These are phyloP conservation scores for Rhamnella rubrinervis DNA, from an alignment of 331 rosid genomes.

Conservation along the genomic window DNA sequence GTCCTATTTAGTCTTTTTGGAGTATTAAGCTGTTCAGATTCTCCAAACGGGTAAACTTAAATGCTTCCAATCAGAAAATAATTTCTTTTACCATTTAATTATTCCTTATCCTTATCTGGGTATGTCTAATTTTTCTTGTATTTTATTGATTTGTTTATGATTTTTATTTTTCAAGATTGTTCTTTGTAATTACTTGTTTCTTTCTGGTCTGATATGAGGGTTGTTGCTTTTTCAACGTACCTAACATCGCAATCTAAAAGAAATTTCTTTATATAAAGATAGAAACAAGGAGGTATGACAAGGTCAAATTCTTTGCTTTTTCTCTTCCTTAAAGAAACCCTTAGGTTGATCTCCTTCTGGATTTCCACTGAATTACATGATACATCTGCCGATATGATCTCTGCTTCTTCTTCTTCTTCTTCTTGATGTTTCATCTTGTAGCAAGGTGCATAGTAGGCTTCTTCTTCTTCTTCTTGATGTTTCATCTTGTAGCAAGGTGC, in stretches of 20 bases:
- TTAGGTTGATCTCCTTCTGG: conserved; percentile 37
- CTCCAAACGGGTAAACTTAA: conserved; percentile 18
- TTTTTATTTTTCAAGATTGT: conserved; percentile 18
- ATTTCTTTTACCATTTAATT: not conserved
- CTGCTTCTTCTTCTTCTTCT: conserved; percentile 19
- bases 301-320: conserved; percentile 33
- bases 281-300: conserved; percentile 20
- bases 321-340: conserved; percentile 23
- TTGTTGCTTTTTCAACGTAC: conserved; percentile 40
- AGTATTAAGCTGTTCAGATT: conserved; percentile 20
- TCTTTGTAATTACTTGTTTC: not conserved
- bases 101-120: not conserved
- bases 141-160: conserved; percentile 9
- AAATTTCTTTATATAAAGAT: conserved; percentile 10
- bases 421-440: conserved; percentile 19
- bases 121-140: not conserved
- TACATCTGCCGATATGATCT: conserved; percentile 19
- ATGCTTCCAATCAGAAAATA: not conserved
- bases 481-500: conserved; percentile 25
- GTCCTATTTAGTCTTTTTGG: conserved; percentile 3
- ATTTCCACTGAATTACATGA: conserved; percentile 19
- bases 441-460: conserved; percentile 23
- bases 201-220: conserved; percentile 12
- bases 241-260: conserved; percentile 24
- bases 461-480: conserved; percentile 14